Conservation (phyloP, 208 protist genomes). For the Wallacemonas collosoma region DNA sequence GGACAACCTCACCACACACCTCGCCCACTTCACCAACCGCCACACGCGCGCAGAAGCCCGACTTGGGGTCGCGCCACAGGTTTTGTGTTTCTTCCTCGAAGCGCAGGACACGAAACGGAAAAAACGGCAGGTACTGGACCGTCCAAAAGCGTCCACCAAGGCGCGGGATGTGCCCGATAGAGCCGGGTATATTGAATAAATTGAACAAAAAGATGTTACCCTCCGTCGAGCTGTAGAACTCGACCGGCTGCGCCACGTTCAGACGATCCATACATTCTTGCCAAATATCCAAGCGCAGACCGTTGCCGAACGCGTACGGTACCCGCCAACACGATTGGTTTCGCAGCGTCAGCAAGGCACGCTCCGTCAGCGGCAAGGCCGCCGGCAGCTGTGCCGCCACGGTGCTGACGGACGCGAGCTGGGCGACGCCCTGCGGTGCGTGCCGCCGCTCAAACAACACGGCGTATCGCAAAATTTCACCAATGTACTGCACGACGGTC, state of each 20-base stretch:
- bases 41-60: constrained; percentile 36
- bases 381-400: constrained; percentile 13
- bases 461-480: constrained; percentile 88
- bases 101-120: constrained; percentile 46
- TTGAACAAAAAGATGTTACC: constrained; percentile 74
- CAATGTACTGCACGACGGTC: constrained; percentile 92
- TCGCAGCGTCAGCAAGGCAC: constrained; percentile 2
- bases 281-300: constrained; percentile 90
- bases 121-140: constrained; percentile 42
- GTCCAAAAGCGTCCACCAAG: constrained; percentile 32
- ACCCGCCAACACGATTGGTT: constrained; percentile 46
- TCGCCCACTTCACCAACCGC: constrained; percentile 49
- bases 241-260: constrained; percentile 52
- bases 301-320: constrained; percentile 88
- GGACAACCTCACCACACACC: constrained; percentile 51
- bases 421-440: background rate
- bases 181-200: constrained; percentile 48
- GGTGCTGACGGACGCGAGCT: background rate
- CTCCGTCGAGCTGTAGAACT: constrained; percentile 93
- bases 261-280: constrained; percentile 48
- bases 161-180: constrained; percentile 57
- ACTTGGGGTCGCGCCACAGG: constrained; percentile 47
- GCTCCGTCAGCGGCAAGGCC: constrained; percentile 19
- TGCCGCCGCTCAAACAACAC: constrained; percentile 45
- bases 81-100: constrained; percentile 51